phyloP scores from a whole-genome alignment of 2,329 filamentous ascomycete genomes.

The Beauveria sp. region DNA sequence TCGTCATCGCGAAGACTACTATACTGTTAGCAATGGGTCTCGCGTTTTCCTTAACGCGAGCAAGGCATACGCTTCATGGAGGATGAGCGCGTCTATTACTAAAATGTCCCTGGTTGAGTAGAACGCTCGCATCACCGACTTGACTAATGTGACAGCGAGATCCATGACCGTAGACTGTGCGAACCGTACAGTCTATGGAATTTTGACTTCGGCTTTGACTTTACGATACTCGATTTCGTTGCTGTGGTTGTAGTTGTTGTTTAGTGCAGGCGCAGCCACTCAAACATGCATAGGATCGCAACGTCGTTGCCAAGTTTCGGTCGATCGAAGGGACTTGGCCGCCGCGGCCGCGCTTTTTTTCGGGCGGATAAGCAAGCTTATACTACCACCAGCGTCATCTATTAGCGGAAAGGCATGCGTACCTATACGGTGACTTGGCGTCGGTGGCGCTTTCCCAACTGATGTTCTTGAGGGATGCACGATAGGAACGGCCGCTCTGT shows the following conservation, averaged over 20 bases:
- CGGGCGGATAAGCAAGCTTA: not conserved
- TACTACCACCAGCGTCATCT: not conserved
- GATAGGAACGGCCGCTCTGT: not conserved
- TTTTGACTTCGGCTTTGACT: not conserved
- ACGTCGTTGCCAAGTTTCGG: not conserved
- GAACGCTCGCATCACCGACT: constrained; percentile 79
- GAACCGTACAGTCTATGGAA: not conserved
- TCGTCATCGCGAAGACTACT: constrained; percentile 79
- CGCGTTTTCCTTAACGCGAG: constrained; percentile 40
- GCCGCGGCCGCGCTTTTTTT: not conserved
- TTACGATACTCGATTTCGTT: not conserved
- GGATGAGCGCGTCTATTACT: constrained; percentile 76
- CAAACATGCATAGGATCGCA: not conserved
- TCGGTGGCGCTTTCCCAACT: not conserved
- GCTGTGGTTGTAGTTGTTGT: not conserved
- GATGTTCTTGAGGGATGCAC: not conserved
- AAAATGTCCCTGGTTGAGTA: constrained; percentile 79
- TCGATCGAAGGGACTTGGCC: not conserved
- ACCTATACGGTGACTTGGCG: not conserved
- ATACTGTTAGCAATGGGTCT: not conserved
- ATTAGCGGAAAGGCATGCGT: not conserved
- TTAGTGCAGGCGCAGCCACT: not conserved
- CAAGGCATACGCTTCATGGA: constrained; percentile 76
- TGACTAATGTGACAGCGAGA: constrained; percentile 67
- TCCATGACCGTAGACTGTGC: constrained; percentile 31